Percentiles rank a stretch among this genome's conserved stretches.
phyloP scores from a whole-genome alignment of 2,329 filamentous ascomycete species.

The Fusarium robinianum region DNA sequence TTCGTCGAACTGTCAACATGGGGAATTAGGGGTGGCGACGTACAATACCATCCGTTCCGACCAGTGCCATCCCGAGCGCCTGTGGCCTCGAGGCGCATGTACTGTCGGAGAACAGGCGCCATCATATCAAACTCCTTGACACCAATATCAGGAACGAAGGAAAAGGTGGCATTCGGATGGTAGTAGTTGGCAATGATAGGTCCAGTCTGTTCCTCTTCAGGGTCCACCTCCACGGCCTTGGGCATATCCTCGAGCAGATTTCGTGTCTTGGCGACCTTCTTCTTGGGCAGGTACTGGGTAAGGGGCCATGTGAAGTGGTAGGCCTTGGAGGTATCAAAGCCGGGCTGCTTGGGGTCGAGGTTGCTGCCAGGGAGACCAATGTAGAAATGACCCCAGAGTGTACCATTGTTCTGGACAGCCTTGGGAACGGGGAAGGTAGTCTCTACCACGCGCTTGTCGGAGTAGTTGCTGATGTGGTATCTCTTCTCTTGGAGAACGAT shows the following conservation, averaged over 20 bases:
- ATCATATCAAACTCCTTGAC: slow-evolving; percentile 67
- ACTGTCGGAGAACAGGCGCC: slow-evolving; percentile 76
- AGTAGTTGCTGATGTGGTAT: slow-evolving; percentile 79
- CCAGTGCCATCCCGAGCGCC: slow-evolving; percentile 83
- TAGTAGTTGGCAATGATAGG: slow-evolving; percentile 86
- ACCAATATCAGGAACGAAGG: slow-evolving; percentile 81
- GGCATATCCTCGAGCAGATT: slow-evolving; percentile 71
- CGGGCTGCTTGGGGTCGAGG: slow-evolving; percentile 73
- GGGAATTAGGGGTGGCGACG: slow-evolving; percentile 29
- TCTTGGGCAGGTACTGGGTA: slow-evolving; percentile 89
- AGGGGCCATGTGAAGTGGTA: slow-evolving; percentile 84
- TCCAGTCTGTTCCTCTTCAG: slow-evolving; percentile 60
- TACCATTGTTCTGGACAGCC: slow-evolving; percentile 87
- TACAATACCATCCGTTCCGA: slow-evolving; percentile 87
- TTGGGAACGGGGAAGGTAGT: slow-evolving; percentile 77
- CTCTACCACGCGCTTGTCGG: slow-evolving; percentile 76
- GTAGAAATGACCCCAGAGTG: slow-evolving; percentile 94
- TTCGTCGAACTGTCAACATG: background rate
- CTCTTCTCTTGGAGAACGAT: slow-evolving; percentile 79
- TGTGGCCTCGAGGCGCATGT: slow-evolving; percentile 76
- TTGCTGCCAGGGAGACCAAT: slow-evolving; percentile 75
- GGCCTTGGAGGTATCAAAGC: slow-evolving; percentile 75
- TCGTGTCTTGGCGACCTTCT: slow-evolving; percentile 84
- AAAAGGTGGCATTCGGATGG: slow-evolving; percentile 91
- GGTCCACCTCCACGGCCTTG: slow-evolving; percentile 48